Percentiles rank a stretch among this genome's conserved stretches.
These are phyloP conservation scores for Sideroxylon spinosum DNA, from an alignment of 179 eudicot species.

Conservation along the genomic window DNA sequence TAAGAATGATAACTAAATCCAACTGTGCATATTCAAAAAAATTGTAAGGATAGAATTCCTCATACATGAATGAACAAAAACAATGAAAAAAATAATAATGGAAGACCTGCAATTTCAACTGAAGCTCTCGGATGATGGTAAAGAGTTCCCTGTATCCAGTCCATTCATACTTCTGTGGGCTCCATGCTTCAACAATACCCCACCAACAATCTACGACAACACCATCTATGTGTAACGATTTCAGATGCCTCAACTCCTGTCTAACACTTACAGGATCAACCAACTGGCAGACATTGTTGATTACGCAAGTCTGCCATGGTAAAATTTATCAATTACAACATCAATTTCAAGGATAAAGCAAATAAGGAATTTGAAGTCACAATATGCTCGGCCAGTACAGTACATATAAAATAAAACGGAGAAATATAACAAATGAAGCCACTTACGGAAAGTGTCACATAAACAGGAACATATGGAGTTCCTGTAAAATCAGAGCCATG, in stretches of 20 bases:
- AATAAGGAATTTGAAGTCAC: not conserved
- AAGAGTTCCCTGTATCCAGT: constrained; percentile 59
- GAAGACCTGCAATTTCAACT: constrained; percentile 59
- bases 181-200: constrained; percentile 73
- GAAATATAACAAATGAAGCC: not conserved
- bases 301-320: constrained; percentile 52
- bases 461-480: constrained; percentile 54
- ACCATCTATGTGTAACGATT: constrained; percentile 56
- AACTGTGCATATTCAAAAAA: not conserved
- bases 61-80: not conserved
- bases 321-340: not conserved
- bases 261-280: constrained; percentile 61
- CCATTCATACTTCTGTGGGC: constrained; percentile 60
- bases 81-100: not conserved
- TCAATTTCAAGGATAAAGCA: not conserved
- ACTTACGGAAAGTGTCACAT: constrained; percentile 61
- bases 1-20: not conserved
- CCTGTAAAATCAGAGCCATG: constrained; percentile 35
- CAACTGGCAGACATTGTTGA: constrained; percentile 65
- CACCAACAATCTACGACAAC: constrained; percentile 64
- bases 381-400: not conserved
- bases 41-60: not conserved
- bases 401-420: not conserved
- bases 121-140: constrained; percentile 48
- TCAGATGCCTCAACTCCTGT: constrained; percentile 55